These are phyloP conservation scores for Sordaria brevicollis DNA, from an alignment of 495 filamentous ascomycete species.

Conservation along the genomic window DNA sequence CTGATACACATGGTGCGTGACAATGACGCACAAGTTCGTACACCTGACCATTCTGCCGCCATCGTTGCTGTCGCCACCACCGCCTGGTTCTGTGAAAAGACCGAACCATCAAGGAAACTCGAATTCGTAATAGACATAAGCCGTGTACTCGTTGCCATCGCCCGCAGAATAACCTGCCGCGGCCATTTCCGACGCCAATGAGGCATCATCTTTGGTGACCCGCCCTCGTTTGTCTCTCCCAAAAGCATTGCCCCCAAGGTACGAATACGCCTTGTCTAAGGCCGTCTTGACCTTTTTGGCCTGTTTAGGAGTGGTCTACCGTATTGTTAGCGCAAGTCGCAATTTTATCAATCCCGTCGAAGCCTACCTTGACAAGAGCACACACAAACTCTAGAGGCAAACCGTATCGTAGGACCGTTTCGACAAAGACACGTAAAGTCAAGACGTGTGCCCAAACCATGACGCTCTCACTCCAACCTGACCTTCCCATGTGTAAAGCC, in stretches of 20 bases:
- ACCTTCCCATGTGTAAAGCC: constrained; percentile 73
- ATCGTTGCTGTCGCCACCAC: background rate
- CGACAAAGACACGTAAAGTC: constrained; percentile 87
- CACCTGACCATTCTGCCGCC: background rate
- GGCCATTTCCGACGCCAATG: constrained; percentile 68
- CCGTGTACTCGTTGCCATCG: constrained; percentile 76
- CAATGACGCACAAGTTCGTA: background rate
- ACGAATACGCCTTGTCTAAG: constrained; percentile 80
- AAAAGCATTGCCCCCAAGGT: constrained; percentile 91
- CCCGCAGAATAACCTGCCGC: constrained; percentile 48
- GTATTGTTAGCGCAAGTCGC: constrained; percentile 10
- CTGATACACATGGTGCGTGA: background rate
- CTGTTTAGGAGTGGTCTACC: constrained; percentile 69
- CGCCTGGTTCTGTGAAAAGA: background rate
- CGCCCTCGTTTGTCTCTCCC: constrained; percentile 88
- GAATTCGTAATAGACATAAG: constrained; percentile 96
- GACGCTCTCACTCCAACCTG: constrained; percentile 84
- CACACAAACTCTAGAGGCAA: constrained; percentile 80
- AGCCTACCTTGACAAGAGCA: constrained; percentile 68
- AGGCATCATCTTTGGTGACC: constrained; percentile 74
- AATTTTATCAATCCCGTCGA: no score
- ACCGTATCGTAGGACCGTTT: constrained; percentile 91
- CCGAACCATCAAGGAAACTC: constrained; percentile 44
- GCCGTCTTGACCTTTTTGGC: constrained; percentile 69
- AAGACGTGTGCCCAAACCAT: constrained; percentile 93